These are phyloP conservation scores for Fusarium sp. DNA, from an alignment of 2,329 filamentous ascomycete species.

Conservation along the genomic window DNA sequence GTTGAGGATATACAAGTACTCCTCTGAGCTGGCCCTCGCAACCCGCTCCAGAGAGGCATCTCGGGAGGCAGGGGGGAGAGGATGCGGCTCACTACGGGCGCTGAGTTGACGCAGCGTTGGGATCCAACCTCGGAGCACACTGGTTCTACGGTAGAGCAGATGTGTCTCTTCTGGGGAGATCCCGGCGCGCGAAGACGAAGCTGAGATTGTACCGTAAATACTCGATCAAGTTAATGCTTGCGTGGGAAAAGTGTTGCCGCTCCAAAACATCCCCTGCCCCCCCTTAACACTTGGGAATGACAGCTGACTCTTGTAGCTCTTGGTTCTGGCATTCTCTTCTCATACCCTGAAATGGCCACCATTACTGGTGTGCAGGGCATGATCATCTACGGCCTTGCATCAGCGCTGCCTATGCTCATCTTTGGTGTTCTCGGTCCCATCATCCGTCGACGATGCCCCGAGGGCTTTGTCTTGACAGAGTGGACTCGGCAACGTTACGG, in stretches of 20 bases:
- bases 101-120: constrained; percentile 65
- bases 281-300: constrained; percentile 26
- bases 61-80: constrained; percentile 48
- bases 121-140: constrained; percentile 62
- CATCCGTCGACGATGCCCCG: constrained; percentile 81
- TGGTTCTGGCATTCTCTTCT: constrained; percentile 84
- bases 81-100: constrained; percentile 87
- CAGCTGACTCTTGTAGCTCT: constrained; percentile 72
- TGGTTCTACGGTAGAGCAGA: not conserved
- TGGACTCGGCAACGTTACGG: constrained; percentile 87
- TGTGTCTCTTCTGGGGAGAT: constrained; percentile 52
- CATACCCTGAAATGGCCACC: constrained; percentile 83
- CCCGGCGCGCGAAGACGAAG: constrained; percentile 66
- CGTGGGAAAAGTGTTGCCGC: constrained; percentile 98
- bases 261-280: constrained; percentile 58
- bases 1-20: not conserved
- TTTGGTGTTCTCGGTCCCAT: constrained; percentile 81
- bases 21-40: constrained; percentile 12
- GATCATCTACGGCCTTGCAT: constrained; percentile 78
- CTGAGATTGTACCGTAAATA: constrained; percentile 95
- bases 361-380: constrained; percentile 83
- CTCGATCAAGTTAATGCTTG: constrained; percentile 99
- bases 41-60: constrained; percentile 45
- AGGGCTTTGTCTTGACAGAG: constrained; percentile 86
- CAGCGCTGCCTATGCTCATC: constrained; percentile 76